Evolutionary conservation across 2,329 filamentous ascomycete species (phyloP).

Genomic region (Trichothecium roseum): DNA sequence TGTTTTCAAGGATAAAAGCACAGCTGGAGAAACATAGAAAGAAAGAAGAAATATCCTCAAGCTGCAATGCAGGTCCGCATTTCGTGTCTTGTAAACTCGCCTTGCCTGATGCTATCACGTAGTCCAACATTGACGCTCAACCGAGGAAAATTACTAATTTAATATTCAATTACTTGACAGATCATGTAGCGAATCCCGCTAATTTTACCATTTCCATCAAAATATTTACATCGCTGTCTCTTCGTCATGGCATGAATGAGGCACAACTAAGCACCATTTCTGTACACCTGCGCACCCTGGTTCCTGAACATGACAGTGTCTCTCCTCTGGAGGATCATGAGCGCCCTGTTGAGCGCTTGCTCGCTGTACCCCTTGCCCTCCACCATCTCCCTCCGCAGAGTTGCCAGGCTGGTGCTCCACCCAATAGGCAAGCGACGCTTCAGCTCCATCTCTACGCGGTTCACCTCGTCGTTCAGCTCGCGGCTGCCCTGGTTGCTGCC

Average conservation of each 20-base stretch:
- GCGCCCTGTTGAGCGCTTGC: constrained; percentile 69
- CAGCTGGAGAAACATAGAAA: too few species aligned
- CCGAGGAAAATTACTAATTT: too few species aligned
- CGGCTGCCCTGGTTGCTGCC: constrained; percentile 74
- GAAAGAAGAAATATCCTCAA: too few species aligned
- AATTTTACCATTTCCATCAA: background rate
- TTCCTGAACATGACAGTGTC: constrained; percentile 79
- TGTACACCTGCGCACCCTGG: constrained; percentile 64
- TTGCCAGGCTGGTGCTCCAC: constrained; percentile 86
- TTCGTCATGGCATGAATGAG: constrained; percentile 6
- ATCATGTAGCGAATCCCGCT: too few species aligned
- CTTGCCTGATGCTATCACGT: too few species aligned
- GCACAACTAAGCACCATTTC: constrained; percentile 58
- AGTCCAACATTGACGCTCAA: too few species aligned
- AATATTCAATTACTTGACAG: too few species aligned
- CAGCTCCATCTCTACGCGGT: constrained; percentile 80
- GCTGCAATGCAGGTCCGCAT: too few species aligned
- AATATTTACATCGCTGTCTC: constrained; percentile 1
- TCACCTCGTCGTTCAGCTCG: constrained; percentile 83
- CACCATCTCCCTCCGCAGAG: constrained; percentile 80
- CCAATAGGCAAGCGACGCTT: constrained; percentile 82
- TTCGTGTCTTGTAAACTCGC: too few species aligned
- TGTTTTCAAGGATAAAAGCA: too few species aligned
- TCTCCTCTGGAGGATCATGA: constrained; percentile 77
- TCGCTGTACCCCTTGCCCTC: constrained; percentile 86